phyloP scores from a whole-genome alignment of 2,329 filamentous ascomycete genomes.

The Fusarium staphyleae region DNA sequence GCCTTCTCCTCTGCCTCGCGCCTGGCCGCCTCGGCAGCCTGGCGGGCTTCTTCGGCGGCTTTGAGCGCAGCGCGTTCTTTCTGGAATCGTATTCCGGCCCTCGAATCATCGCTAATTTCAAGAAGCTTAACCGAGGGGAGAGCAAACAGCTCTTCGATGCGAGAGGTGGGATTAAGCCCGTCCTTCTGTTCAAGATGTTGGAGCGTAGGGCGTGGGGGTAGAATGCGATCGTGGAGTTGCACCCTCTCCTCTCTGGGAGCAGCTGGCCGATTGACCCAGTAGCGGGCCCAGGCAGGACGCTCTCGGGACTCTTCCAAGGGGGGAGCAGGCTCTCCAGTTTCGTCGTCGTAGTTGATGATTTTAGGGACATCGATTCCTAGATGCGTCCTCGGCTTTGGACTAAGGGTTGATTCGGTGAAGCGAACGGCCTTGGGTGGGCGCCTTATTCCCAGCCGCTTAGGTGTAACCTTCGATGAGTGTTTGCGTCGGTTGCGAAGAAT shows the following conservation, averaged over 20 bases:
- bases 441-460: slow-evolving; percentile 39
- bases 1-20: slow-evolving; percentile 37
- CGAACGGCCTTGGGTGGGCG: slow-evolving; percentile 42
- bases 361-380: slow-evolving; percentile 39
- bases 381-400: slow-evolving; percentile 39
- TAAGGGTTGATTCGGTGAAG: slow-evolving; percentile 41
- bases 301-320: slow-evolving; percentile 17
- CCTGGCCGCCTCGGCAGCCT: slow-evolving; percentile 36
- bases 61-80: slow-evolving; percentile 36
- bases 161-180: slow-evolving; percentile 21
- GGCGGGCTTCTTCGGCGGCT: slow-evolving; percentile 41
- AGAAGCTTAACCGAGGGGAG: slow-evolving; percentile 39
- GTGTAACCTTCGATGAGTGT: slow-evolving; percentile 20
- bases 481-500: slow-evolving; percentile 42
- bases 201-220: slow-evolving; percentile 1
- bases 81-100: slow-evolving; percentile 34
- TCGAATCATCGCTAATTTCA: slow-evolving; percentile 42
- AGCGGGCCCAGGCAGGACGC: slow-evolving; percentile 18
- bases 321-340: slow-evolving; percentile 1
- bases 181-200: slow-evolving; percentile 14
- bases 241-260: slow-evolving; percentile 1
- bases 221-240: slow-evolving; percentile 1
- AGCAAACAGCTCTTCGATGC: slow-evolving; percentile 40
- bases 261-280: slow-evolving; percentile 19
- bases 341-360: slow-evolving; percentile 7